Base-by-base conservation (phyloP, 495 filamentous ascomycete species). In the Aspergillus mulundensis region DNA sequence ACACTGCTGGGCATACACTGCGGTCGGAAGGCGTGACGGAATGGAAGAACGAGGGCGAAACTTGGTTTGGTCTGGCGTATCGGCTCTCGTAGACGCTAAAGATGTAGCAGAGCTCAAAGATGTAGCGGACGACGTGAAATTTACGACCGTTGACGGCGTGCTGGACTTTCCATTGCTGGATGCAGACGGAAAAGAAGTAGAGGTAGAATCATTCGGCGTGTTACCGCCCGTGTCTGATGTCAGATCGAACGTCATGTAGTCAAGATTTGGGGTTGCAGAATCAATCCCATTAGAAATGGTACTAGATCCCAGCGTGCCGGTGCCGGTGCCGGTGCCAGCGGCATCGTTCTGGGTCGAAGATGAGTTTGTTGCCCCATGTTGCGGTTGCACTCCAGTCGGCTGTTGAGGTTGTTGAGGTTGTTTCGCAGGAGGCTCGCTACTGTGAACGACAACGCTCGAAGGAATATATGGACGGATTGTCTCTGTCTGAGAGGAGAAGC, bases 1-100 rank as follows among this genome's bases (percentile, higher is more conserved):
- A 62, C 90, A 92, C 72, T 97, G 91, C 60, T 87, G 84, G 18
- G 89, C 91, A 70, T 95, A 94, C 41, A 92, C 86, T 24, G 79
- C 73, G 34, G 85, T 77, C 15, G 87, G 73, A 28, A 96, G 60
- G 58, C 86, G 83, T 51, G 85, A 76, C 19, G 93, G 91, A 59
- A 96, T 91, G 7, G 92, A 94, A 30, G 86, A 84, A 60, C 87
- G 87, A 1, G 90, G 88, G 15, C 74, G 74, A 47, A 67, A 77
- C 52, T 70, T 73, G 11, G 64, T 51, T 23, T 60, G 53, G 42
- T 69, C 61, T 15, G 66, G 55, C 23, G 60, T 65, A 24, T 67
- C 47, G 34, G 54, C 11, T 11, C 12, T 40, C 28, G 44, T n/a
- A n/a, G n/a, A n/a, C n/a, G n/a, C n/a, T n/a, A n/a, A n/a, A n/a